Base-by-base conservation (phyloP, 2,329 filamentous ascomycete genomes). In the Exophiala viscosa region DNA sequence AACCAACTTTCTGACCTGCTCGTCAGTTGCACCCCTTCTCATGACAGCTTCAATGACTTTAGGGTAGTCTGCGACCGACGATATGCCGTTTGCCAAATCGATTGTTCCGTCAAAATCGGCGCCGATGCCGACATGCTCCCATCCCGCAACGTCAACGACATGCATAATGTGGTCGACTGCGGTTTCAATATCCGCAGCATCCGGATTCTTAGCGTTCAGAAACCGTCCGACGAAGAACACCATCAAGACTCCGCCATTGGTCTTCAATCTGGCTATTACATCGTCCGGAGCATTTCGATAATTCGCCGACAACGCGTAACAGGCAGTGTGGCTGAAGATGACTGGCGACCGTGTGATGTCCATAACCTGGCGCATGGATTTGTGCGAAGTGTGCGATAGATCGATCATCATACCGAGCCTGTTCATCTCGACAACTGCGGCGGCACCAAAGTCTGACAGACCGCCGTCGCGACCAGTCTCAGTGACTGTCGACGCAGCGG, bases 91-190 rank as follows among this genome's bases (percentile, higher is more conserved):
- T 5, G 23, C 23, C 23, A 28, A 28, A 28, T 28, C 23, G 23
- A 28, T 7, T 2, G 23, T 4, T 28, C 83, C 92, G 67, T 96
- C 90, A 67, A 90, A 96, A 67, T 96, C 92, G 43, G 86, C 90
- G 0, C 92, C 92, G 11, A 96, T 70, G 0, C 91, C 92, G 10
- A 96, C 89, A 66, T 96, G 81, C 31, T 90, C 87, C 62, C 86
- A 96, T 2, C 92, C 92, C 53, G 95, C 88, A 20, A 86, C 70
- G 35, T 87, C 75, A 1, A 88, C 92, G 60, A 96, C 90, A 65
- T 96, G 78, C 58, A 82, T 76, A 55, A 96, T 86, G 68, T 96
- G 92, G 55, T 84, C 78, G 1, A 83, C 88, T 1, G 95, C 88
- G 53, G 90, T 87, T 14, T 77, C 76, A 23, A 96, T 68, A 0